Percentiles rank a stretch among this genome's conserved stretches.
Conservation (phyloP, 2,329 filamentous ascomycete genomes). For the Pseudohalonectria lignicola region DNA sequence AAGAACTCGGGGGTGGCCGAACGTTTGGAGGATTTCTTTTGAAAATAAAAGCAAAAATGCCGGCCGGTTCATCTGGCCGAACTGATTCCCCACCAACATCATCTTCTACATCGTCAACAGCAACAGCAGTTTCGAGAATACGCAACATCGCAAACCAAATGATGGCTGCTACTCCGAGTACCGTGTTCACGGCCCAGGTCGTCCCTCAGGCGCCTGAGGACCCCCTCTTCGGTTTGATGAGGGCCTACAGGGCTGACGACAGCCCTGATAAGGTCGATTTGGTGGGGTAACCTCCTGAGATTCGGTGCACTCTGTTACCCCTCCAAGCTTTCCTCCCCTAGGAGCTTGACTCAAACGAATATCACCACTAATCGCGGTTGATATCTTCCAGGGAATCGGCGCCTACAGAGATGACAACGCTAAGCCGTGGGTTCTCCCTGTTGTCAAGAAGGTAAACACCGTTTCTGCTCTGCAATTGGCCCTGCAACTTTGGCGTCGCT, state of each 20-base stretch:
- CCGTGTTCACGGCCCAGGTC: slow-evolving; percentile 62
- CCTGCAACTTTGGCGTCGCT: no score
- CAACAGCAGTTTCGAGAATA: slow-evolving; percentile 41
- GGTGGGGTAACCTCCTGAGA: slow-evolving; percentile 37
- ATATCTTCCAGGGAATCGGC: slow-evolving; percentile 64
- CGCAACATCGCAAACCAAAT: slow-evolving; percentile 61
- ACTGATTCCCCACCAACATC: slow-evolving; percentile 6
- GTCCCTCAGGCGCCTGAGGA: slow-evolving; percentile 92
- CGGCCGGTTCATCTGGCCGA: background rate
- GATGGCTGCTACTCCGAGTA: slow-evolving; percentile 44
- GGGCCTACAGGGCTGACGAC: slow-evolving; percentile 73
- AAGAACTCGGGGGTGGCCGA: no score
- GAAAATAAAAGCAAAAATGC: no score
- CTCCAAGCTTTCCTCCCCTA: no score
- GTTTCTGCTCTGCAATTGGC: no score
- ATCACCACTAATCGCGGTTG: background rate
- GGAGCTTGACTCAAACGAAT: no score
- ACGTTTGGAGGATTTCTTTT: no score
- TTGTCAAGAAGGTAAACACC: slow-evolving; percentile 77
- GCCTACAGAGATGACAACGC: slow-evolving; percentile 92
- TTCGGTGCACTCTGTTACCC: no score
- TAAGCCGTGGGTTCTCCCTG: slow-evolving; percentile 94
- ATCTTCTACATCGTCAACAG: slow-evolving; percentile 30
- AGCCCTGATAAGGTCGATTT: slow-evolving; percentile 80
- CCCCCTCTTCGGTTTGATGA: slow-evolving; percentile 85